Percentiles rank a stretch among this genome's conserved stretches.
These are phyloP conservation scores for Ramaria sp. DNA, from an alignment of 768 basidiomycete genomes.

Conservation along the genomic window DNA sequence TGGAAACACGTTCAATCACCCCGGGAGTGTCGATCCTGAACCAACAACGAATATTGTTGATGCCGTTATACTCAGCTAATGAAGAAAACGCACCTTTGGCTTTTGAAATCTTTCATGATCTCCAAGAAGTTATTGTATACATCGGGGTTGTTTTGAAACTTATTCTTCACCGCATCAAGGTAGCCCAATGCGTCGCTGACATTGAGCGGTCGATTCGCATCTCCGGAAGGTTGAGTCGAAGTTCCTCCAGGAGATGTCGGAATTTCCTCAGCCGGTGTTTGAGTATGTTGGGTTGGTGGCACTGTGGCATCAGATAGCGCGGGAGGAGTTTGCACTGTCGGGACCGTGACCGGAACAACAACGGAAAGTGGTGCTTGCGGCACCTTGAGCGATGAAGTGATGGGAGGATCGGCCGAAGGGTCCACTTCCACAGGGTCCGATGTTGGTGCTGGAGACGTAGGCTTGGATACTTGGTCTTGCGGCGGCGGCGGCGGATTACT, in stretches of 20 bases:
- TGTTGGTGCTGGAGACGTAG: background rate
- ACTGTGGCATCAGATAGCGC: background rate
- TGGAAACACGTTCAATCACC: conserved; percentile 90
- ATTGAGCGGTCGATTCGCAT: conserved; percentile 58
- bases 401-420: background rate
- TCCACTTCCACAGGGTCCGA: background rate
- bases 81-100: conserved; percentile 59
- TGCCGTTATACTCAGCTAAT: background rate
- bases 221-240: background rate
- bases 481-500: background rate
- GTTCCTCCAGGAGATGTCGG: background rate
- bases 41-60: background rate
- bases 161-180: conserved; percentile 87
- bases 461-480: background rate
- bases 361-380: background rate
- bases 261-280: background rate
- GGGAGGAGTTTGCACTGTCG: background rate
- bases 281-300: background rate
- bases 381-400: background rate
- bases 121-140: conserved; percentile 93
- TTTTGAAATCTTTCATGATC: conserved; percentile 99
- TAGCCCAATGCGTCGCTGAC: conserved; percentile 91
- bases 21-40: conserved; percentile 93
- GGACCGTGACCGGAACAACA: background rate
- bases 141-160: conserved; percentile 83